These are phyloP conservation scores for Ceratocystis diversiconidia DNA, from an alignment of 2,329 filamentous ascomycete genomes.

Conservation along the genomic window DNA sequence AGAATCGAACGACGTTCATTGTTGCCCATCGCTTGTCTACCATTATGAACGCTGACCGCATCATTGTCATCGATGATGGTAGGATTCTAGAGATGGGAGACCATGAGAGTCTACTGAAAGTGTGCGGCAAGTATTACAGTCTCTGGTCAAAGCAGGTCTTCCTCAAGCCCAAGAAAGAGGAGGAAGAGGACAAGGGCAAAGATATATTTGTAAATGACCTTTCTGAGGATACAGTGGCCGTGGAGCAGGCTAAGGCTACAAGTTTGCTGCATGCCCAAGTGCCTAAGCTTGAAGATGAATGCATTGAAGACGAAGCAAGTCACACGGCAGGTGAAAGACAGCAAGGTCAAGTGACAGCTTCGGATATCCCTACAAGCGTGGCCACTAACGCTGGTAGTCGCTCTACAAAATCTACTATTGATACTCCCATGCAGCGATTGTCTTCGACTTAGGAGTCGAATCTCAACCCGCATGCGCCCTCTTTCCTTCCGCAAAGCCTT, in stretches of 20 bases:
- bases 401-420: not conserved
- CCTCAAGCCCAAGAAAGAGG: constrained; percentile 32
- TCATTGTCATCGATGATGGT: constrained; percentile 50
- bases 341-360: not conserved
- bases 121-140: constrained; percentile 47
- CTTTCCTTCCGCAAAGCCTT: constrained; percentile 35
- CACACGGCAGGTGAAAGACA: not conserved
- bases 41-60: constrained; percentile 53
- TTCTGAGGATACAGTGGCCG: constrained; percentile 26
- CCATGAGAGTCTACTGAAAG: constrained; percentile 43
- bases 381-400: not conserved
- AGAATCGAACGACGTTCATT: constrained; percentile 51
- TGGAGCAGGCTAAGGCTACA: constrained; percentile 24
- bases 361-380: not conserved
- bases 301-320: not conserved
- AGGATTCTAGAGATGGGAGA: constrained; percentile 48
- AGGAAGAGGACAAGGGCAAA: constrained; percentile 21
- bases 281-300: constrained; percentile 16
- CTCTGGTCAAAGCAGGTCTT: constrained; percentile 52
- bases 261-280: constrained; percentile 3
- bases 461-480: constrained; percentile 41
- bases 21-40: constrained; percentile 58
- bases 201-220: constrained; percentile 27
- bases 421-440: constrained; percentile 2
- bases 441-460: constrained; percentile 31